Evolutionary conservation across 345 rosid species (phyloP), one percentile per base, ranked within the genome.

Genomic region (Linum trigynum): DNA sequence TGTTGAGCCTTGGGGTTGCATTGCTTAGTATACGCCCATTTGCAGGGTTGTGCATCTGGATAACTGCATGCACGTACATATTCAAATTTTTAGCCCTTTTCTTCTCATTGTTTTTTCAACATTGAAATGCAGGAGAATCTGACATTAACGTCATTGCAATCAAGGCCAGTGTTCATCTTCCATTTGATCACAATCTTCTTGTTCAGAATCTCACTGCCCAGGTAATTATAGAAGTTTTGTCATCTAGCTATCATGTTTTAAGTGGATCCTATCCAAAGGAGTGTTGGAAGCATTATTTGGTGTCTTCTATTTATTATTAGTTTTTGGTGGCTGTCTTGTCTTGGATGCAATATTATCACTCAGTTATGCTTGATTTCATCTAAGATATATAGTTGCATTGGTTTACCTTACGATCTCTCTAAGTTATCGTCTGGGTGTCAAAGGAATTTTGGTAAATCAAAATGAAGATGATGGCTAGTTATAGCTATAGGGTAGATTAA

Each of bases 151-250:
- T 88, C 5, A 72, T 90, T 68, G 96, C 86, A 3, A 72, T 88
- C 64, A 85, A 75, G 79, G 99, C 88, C 48, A 86, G 88, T 72
- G 74, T 94, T 74, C 95, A 94, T 80, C 87, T 90, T 71, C 84
- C 92, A 61, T 83, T 73, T 67, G 86, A 90, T 81, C 97, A 88
- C 59, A 64, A 57, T 4, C 37, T 81, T 36, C 75, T 87, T 76
- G 92, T 94, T 74, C 95, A 88, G 67, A 90, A 94, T 82, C 96
- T 94, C 67, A 83, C 92, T 53, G 73, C 77, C 50, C 86, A 85
- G 95, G 99, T 90, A 85, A 73, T 57, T 71, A 59, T 43, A 55
- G 42, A 48, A 48, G 53, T 48, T 48, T 48, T 7, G 14, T 3
- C 3, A 15, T 15, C 14, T 48, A 6, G 14, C 14, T 9, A 15